Base-by-base conservation (phyloP, 192 early-diverging fungal species). In the Linnemannia zychae region DNA sequence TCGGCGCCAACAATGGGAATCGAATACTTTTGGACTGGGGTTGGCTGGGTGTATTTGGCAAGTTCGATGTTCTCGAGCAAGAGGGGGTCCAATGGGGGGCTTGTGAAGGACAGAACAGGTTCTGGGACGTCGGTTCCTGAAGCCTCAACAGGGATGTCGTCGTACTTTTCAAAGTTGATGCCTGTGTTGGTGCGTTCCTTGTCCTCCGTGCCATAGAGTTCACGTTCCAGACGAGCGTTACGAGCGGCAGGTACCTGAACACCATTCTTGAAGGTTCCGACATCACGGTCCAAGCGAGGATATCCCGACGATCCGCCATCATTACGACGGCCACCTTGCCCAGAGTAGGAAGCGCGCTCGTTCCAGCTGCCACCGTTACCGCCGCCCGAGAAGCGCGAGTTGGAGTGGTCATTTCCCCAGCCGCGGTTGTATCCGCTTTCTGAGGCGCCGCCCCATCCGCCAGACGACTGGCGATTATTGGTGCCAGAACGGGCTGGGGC, bases 111-210 rank as follows among this genome's bases (percentile, higher is more conserved):
- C 44, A 82, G 7, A 28, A 84, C 34, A 48, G 81, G 81, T 72
- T 92, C 90, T 13, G 95, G 95, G 24, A 91, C 89, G 63, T 92
- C 87, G 46, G 90, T 87, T 24, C 95, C 95, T 22, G 93, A 93
- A 38, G 96, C 96, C 76, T 99, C 97, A 44, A 98, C 97, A 31
- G 98, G 98, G 67, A 99, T 99, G 88, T 99, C 96, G 79, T 98
- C 97, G 88, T 99, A 99, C 87, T 97, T 98, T 79, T 97, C 96
- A 94, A 99, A 99, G 92, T 99, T 99, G 88, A 99, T 99, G 65
- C 98, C 98, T 44, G 96, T 96, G 74, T 92, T 91, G 84, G 90
- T 93, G 69, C 93, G 92, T 67, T 94, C 92, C 84, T 91, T 90
- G 71, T 96, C 95, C 48, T 98, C 94, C 47, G 80, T 68, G 50